Base-by-base conservation (phyloP, 768 basidiomycete species). In the Macrocybe gigantea region DNA sequence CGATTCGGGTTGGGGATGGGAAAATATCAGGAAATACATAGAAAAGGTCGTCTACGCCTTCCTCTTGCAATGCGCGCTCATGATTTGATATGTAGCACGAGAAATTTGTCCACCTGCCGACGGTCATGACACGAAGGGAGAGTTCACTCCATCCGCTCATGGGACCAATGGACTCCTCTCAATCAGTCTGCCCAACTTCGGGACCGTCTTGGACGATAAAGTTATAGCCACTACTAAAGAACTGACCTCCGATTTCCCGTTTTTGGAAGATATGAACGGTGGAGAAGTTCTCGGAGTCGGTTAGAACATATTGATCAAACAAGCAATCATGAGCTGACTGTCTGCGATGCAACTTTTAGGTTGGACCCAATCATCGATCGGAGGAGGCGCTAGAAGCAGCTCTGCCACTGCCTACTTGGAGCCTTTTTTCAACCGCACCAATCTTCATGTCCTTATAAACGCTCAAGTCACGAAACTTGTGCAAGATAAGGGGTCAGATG, bases 1-100 rank as follows among this genome's bases (percentile, higher is more conserved):
- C 6, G 69, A 74, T 51, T 12, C 48, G 7, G 65, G 66, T 10
- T 72, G 68, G 69, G 58, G 56, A 7, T 74, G 72, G 72, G 49
- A 60, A 14, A 60, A 57, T 8, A 60, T 74, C 5, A 36, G 53
- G 38, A 37, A 53, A 43, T 63, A 38, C 39, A 22, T 41, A 13
- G 49, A 56, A 44, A 58, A 59, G 33, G 57, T 63, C 53, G 48
- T 22, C 13, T 6, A 35, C 68, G 65, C 5, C 35, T 38, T 36
- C 49, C 58, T 64, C 38, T 48, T 51, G 33, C 22, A 22, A 65
- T 67, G 43, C 35, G 38, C 48, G 11, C 11, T 33, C n/a, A 34
- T 5, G 5, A 13, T 14, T 33, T 11, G 30, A 12, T 15, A 31
- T 9, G 22, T 14, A 68, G 67, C 56, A 53, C 41, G 67, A 68